Evolutionary conservation across 2,329 filamentous ascomycete species (phyloP).

Genomic region (Pseudonectria buxi): DNA sequence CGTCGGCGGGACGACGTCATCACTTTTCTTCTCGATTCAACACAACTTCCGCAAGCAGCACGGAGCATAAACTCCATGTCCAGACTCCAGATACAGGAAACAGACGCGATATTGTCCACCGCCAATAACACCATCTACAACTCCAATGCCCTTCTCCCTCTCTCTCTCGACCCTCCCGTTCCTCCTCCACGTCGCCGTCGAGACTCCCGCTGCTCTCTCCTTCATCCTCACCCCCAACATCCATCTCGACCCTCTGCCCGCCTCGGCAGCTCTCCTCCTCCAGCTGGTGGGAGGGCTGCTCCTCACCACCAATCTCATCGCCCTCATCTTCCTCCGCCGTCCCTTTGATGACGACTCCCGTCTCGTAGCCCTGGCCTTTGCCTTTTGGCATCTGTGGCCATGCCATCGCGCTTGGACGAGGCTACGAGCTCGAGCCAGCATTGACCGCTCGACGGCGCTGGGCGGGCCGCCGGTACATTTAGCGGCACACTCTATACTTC

Average conservation of each 20-base stretch:
- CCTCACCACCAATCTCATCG: constrained; percentile 37
- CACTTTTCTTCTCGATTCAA: no score
- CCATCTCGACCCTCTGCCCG: constrained; percentile 36
- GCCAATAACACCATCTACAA: no score
- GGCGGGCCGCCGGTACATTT: constrained; percentile 43
- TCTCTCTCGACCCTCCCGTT: constrained; percentile 26
- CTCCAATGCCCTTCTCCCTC: neutral
- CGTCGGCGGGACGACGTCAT: no score
- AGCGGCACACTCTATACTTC: constrained; percentile 32
- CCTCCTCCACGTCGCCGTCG: constrained; percentile 30
- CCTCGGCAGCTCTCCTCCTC: constrained; percentile 36
- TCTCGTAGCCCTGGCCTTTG: constrained; percentile 34
- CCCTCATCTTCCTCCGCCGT: constrained; percentile 28
- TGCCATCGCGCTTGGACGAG: constrained; percentile 35
- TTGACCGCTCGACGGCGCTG: constrained; percentile 21
- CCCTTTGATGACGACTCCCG: constrained; percentile 26
- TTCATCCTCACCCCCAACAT: constrained; percentile 37
- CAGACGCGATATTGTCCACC: no score
- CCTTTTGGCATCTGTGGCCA: constrained; percentile 44
- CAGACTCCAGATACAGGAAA: no score
- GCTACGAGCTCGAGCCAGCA: constrained; percentile 18
- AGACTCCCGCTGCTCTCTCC: constrained; percentile 37
- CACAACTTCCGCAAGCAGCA: no score
- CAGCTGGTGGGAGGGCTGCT: constrained; percentile 43
- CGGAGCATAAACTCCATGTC: no score